Evolutionary conservation across 2,329 filamentous ascomycete genomes (phyloP).

Genomic region (Didymella pinodella): DNA sequence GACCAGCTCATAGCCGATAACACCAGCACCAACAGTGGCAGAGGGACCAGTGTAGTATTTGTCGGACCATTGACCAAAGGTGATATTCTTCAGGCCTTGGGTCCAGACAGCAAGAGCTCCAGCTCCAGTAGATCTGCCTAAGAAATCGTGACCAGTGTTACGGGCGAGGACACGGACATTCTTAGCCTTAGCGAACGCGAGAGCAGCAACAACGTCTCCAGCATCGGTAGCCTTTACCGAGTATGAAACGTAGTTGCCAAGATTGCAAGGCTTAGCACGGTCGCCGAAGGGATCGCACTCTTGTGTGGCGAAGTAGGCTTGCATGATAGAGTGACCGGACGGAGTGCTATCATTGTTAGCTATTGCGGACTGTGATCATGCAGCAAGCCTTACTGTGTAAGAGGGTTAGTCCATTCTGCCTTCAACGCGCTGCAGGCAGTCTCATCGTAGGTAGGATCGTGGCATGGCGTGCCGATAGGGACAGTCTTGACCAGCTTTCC

Average conservation of each 20-base stretch:
- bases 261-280: conserved; percentile 24
- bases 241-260: conserved; percentile 44
- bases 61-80: conserved; percentile 33
- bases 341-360: conserved; percentile 15
- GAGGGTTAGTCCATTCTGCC: conserved; percentile 28
- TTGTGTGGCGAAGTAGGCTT: conserved; percentile 28
- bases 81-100: conserved; percentile 37
- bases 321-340: conserved; percentile 28
- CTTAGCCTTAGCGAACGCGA: conserved; percentile 35
- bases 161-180: conserved; percentile 40
- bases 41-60: conserved; percentile 38
- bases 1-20: conserved; percentile 37
- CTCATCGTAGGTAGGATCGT: conserved; percentile 36
- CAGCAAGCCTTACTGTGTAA: conserved; percentile 29
- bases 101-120: conserved; percentile 43
- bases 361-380: conserved; percentile 13
- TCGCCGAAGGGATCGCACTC: conserved; percentile 29
- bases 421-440: conserved; percentile 22
- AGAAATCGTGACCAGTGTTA: conserved; percentile 42
- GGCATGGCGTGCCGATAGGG: conserved; percentile 50
- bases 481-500: conserved; percentile 52
- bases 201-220: conserved; percentile 26
- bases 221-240: conserved; percentile 46
- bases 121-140: conserved; percentile 41
- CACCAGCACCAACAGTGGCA: conserved; percentile 40